A percentile compares a stretch with the other conserved stretches of the same genome.
Evolutionary conservation across 306 rosid genomes (phyloP).

Genomic region (Vigna hirtella): DNA sequence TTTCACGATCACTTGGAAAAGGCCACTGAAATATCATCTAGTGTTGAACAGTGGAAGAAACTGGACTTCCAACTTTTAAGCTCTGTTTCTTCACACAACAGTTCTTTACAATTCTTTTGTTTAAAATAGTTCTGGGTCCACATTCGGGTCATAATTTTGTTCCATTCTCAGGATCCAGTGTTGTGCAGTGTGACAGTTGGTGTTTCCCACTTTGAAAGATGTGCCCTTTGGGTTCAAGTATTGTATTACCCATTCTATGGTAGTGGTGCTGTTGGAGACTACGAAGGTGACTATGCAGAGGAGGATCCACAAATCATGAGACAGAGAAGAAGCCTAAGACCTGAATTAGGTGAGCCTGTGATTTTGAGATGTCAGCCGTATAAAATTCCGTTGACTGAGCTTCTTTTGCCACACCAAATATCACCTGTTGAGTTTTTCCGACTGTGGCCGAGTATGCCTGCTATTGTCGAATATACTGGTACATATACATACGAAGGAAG

Average conservation of each 20-base stretch:
- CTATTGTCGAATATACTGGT: conserved; percentile 88
- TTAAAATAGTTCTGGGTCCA: conserved; percentile 44
- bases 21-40: too few relatives aligned
- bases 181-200: conserved; percentile 95
- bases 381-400: conserved; percentile 92
- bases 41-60: too few relatives aligned
- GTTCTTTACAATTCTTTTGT: background rate
- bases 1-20: too few relatives aligned
- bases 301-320: conserved; percentile 93
- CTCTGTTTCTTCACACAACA: conserved; percentile 16
- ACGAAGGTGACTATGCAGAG: conserved; percentile 93
- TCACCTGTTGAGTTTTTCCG: conserved; percentile 98
- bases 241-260: conserved; percentile 97
- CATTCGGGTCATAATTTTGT: conserved; percentile 40
- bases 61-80: background rate
- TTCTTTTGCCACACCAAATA: conserved; percentile 87
- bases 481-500: conserved; percentile 98
- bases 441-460: conserved; percentile 98
- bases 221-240: conserved; percentile 98
- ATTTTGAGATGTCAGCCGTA: conserved; percentile 97
- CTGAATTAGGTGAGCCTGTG: conserved; percentile 96
- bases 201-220: conserved; percentile 94
- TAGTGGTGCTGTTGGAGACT: conserved; percentile 86
- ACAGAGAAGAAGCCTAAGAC: conserved; percentile 96
- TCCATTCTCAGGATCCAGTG: conserved; percentile 84